Base-by-base conservation (phyloP, 768 basidiomycete species). In the Leccinum aurantiacum region DNA sequence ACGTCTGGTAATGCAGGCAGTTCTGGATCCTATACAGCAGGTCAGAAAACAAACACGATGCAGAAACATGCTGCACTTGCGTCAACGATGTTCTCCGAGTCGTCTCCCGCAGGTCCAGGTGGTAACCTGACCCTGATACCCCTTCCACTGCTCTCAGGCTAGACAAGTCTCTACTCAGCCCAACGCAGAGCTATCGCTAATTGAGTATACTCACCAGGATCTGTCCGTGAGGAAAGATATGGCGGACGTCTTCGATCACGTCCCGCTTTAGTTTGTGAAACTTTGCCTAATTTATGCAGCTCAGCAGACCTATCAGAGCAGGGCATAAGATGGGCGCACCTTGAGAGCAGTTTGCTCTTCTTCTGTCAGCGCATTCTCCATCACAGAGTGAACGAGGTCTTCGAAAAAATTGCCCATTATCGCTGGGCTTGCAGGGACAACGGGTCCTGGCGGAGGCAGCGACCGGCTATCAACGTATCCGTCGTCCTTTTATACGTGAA, bases 331-430 rank as follows among this genome's bases (percentile, higher is more conserved):
- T 1, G n/a, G 1, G 7, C 60, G 52, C 19, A 72, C 70, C 62
- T 64, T 74, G 15, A 71, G 53, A n/a, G 60, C 68, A 4, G 33
- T 58, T 49, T 71, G 67, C 47, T 71, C 70, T 7, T 72, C 63
- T 6, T 31, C 60, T 3, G 65, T 65, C 58, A 71, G 27, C 37
- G 68, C 63, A 3, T 51, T 51, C 49, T 71, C 60, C 5, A 71
- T 48, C 31, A 70, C 48, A 3, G 52, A n/a, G 31, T 74, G 67
- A 4, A 51, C 60, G 14, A 71, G 63, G 61, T 71, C 72, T 60
- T 74, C 72, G 24, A 71, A 64, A 51, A 74, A 72, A 48, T 67
- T 67, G 41, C 70, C 72, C 70, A 71, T 71, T 35, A 7, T 19
- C 24, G 52, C 52, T 10, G 8, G n/a, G 72, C 72, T 74, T 25